Base-by-base conservation (phyloP, 805 yeast species). In the Metschnikowia noctiluminum region DNA sequence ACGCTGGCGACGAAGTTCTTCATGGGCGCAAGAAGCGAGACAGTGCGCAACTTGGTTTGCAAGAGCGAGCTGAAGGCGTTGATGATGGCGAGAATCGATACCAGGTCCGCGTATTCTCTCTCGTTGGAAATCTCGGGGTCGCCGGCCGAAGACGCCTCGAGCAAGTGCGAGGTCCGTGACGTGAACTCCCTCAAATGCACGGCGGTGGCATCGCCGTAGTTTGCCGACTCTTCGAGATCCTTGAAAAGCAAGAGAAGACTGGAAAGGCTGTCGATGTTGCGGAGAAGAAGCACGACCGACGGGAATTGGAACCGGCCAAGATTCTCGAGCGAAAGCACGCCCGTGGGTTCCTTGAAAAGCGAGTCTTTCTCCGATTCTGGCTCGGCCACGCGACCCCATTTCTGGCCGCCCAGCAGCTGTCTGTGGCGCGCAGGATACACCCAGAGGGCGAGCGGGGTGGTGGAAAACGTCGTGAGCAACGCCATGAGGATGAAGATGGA, bases 401-500 rank as follows among this genome's bases (percentile, higher is more conserved):
- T 59, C 35, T 69, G 73, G 38, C 13, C 13, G 13, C 32, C 32
- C 32, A 79, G 72, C 51, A 76, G 71, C 46, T 77, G 79, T 57
- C 89, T 74, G 62, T 82, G 83, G 8, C 73, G 63, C 9, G 75
- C 74, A 1, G 96, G 91, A 59, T 87, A 87, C 2, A 74, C 65
- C 62, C 72, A 63, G 35, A 80, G 62, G 0, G 94, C 80, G 60
- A 87, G 66, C 2, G 95, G 95, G 1, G 94, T 85, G 1, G 96
- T 87, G n/a, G 80, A 64, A 57, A 87, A 85, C 0, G 96, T 87
- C 1, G 89, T 78, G 6, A 85, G 78, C 50, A 87, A 71, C 0
- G 95, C 90, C 96, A 87, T 87, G 35, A 87, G 80, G 48, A 87
- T 80, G 61, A 87, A 86, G 91, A 87, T 87, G 14, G 91, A 84